These are phyloP conservation scores for Lagerstroemia speciosa DNA, from an alignment of 345 rosid species.

Conservation along the genomic window DNA sequence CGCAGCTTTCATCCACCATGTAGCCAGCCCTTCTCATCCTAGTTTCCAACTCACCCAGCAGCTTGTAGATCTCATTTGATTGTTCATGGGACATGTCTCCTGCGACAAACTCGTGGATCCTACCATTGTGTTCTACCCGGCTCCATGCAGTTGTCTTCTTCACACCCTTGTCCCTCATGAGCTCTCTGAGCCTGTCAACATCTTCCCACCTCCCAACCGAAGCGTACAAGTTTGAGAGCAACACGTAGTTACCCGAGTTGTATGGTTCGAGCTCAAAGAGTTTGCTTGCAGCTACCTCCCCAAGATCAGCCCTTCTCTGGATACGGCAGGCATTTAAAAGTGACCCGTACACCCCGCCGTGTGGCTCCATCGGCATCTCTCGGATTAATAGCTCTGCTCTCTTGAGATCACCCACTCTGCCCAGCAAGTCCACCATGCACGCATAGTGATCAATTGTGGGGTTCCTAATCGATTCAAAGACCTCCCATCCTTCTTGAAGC, in stretches of 20 bases:
- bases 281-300: conserved; percentile 35
- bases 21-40: conserved; percentile 29
- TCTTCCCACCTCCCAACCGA: conserved; percentile 54
- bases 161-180: conserved; percentile 21
- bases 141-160: conserved; percentile 29
- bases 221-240: conserved; percentile 64
- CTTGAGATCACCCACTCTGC: conserved; percentile 57
- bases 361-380: conserved; percentile 69
- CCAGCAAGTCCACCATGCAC: conserved; percentile 75
- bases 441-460: conserved; percentile 78
- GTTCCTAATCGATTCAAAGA: conserved; percentile 51
- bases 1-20: conserved; percentile 26
- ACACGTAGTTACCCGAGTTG: conserved; percentile 48
- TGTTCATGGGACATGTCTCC: conserved; percentile 30
- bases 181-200: conserved; percentile 46
- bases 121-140: conserved; percentile 25
- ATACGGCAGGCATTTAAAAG: conserved; percentile 66
- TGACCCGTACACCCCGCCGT: conserved; percentile 68
- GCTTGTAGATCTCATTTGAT: conserved; percentile 23
- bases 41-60: conserved; percentile 17
- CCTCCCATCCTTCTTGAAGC: conserved; percentile 49
- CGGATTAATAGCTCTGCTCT: conserved; percentile 54
- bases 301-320: conserved; percentile 42
- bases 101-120: conserved; percentile 24
- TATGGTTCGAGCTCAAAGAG: conserved; percentile 40